Conservation (phyloP, 768 basidiomycete genomes). For the Calocera viscosa region DNA sequence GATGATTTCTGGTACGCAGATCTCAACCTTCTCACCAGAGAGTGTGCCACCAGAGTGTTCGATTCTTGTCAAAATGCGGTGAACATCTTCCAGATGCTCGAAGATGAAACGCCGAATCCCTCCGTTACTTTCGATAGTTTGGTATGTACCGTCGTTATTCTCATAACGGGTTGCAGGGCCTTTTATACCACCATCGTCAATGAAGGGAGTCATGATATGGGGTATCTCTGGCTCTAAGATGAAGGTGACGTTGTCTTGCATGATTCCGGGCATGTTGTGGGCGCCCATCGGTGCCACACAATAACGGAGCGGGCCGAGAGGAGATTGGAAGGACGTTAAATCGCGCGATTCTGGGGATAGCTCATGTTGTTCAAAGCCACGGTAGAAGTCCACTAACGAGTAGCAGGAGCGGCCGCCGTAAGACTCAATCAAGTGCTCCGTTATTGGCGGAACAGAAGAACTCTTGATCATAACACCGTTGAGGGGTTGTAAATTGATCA, state of each 20-base stretch:
- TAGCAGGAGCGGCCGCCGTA: conserved; percentile 28
- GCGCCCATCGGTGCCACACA: conserved; percentile 32
- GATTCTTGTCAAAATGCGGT: conserved; percentile 22
- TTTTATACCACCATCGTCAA: neutral
- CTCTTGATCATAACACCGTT: conserved; percentile 32
- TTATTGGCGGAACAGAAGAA: conserved; percentile 27
- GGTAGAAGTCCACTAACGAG: conserved; percentile 18
- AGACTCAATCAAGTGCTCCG: conserved; percentile 26
- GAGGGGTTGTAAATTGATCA: conserved; percentile 31
- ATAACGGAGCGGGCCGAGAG: conserved; percentile 26
- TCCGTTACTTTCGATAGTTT: neutral
- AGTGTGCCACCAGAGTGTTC: conserved; percentile 31
- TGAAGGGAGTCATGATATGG: neutral
- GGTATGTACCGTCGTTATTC: neutral
- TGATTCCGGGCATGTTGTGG: conserved; percentile 32
- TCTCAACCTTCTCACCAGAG: conserved; percentile 27
- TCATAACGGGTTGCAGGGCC: neutral
- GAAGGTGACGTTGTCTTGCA: conserved; percentile 31
- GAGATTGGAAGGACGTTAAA: conserved; percentile 34
- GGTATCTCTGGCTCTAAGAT: conserved; percentile 23
- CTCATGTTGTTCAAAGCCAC: conserved; percentile 29
- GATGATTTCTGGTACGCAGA: conserved; percentile 16
- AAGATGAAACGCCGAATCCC: neutral
- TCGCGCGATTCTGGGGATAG: conserved; percentile 27
- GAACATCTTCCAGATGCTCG: neutral